A percentile compares a stretch with the other conserved stretches of the same genome.
Conservation (phyloP, 2,329 filamentous ascomycete species). For the Ophiostoma populinum region DNA sequence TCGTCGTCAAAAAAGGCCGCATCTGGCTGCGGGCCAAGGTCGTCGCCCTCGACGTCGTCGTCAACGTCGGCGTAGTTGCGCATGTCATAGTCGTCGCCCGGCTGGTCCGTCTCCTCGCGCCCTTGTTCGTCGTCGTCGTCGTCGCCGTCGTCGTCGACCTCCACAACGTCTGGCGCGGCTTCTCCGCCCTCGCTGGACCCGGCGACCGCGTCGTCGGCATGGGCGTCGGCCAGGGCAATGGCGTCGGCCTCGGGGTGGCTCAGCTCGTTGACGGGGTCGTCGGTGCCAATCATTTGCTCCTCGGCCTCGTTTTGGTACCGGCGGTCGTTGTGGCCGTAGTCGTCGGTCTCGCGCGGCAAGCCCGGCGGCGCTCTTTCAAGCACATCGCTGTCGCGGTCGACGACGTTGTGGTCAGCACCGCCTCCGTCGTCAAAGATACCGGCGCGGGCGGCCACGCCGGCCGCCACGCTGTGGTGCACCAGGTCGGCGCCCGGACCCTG, state of each 20-base stretch:
- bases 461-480: too few relatives aligned
- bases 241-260: slow-evolving; percentile 11
- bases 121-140: slow-evolving; percentile 14
- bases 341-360: slow-evolving; percentile 12
- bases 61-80: slow-evolving; percentile 17
- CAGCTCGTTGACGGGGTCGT: too few relatives aligned
- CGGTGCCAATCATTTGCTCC: slow-evolving; percentile 14
- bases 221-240: slow-evolving; percentile 12
- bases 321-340: slow-evolving; percentile 12
- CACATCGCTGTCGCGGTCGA: neutral
- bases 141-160: slow-evolving; percentile 11
- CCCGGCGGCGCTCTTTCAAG: neutral
- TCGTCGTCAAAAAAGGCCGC: slow-evolving; percentile 10
- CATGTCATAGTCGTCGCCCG: slow-evolving; percentile 17
- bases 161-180: slow-evolving; percentile 14
- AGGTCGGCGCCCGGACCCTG: neutral
- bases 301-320: slow-evolving; percentile 16
- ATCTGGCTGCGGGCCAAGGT: neutral
- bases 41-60: slow-evolving; percentile 13
- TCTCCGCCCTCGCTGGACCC: slow-evolving; percentile 13
- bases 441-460: neutral
- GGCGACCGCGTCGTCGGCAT: slow-evolving; percentile 8
- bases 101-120: slow-evolving; percentile 7
- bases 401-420: neutral
- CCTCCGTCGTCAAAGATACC: slow-evolving; percentile 6